These are phyloP conservation scores for Suhomyces kilbournensis DNA, from an alignment of 805 yeast species.

Conservation along the genomic window DNA sequence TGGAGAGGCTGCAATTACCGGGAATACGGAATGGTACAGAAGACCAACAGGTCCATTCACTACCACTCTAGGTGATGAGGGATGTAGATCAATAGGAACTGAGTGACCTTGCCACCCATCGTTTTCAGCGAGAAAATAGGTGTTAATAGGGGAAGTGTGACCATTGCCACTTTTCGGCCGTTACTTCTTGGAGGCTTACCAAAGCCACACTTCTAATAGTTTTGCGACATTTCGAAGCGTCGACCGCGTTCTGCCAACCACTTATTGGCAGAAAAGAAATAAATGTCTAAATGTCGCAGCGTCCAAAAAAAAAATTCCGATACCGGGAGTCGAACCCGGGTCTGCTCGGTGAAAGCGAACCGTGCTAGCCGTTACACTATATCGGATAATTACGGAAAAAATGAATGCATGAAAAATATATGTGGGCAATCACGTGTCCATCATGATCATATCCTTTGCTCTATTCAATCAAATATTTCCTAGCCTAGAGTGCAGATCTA, in stretches of 20 bases:
- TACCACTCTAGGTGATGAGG: no score
- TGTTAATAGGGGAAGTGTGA: no score
- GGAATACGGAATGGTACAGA: neutral
- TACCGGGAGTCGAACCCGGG: conserved; percentile 87
- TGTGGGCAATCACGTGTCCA: no score
- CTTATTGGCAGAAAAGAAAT: neutral
- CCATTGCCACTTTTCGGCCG: neutral
- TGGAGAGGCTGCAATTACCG: neutral
- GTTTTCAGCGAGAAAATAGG: no score
- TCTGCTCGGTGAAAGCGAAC: conserved; percentile 81
- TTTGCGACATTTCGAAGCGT: no score
- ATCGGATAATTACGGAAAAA: conserved; percentile 43
- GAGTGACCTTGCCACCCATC: no score
- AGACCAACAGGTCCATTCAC: no score
- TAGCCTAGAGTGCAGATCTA: no score
- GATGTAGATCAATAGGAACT: no score
- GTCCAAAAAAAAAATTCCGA: conserved; percentile 44
- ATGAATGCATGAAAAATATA: no score
- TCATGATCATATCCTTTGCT: no score
- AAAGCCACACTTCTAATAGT: neutral
- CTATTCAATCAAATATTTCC: no score
- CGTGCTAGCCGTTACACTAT: conserved; percentile 80
- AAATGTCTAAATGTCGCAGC: neutral
- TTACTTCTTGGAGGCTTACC: neutral
- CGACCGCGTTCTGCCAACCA: neutral